phyloP scores from a whole-genome alignment of 768 basidiomycete species.

The Calocera viscosa region DNA sequence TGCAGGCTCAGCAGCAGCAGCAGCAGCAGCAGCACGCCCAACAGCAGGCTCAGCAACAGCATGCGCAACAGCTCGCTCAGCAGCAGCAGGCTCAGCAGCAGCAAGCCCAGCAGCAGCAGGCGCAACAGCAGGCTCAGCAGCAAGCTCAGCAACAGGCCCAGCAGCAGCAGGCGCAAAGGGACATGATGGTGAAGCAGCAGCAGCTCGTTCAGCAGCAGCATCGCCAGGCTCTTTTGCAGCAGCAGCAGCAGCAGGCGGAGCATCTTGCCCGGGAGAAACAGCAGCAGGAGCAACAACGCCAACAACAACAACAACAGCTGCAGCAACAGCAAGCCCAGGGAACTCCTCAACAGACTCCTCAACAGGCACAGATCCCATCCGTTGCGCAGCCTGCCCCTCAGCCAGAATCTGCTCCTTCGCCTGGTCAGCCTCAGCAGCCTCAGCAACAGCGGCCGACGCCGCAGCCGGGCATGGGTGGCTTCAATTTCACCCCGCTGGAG shows the following conservation, averaged over 20 bases:
- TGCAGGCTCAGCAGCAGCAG: neutral
- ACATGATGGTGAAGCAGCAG: neutral
- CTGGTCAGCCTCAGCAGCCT: neutral
- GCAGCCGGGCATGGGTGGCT: neutral
- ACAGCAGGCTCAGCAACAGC: neutral
- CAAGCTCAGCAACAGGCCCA: constrained; percentile 8
- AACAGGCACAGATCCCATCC: neutral
- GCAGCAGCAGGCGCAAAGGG: constrained; percentile 8
- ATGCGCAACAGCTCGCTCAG: neutral
- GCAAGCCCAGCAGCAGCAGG: neutral
- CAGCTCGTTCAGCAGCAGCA: constrained; percentile 10
- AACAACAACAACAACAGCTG: constrained; percentile 2
- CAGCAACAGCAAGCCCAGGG: neutral
- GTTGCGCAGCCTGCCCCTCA: constrained; percentile 3
- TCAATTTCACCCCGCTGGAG: neutral
- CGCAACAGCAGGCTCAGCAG: neutral
- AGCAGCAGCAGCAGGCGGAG: constrained; percentile 9
- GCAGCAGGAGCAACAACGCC: constrained; percentile 7
- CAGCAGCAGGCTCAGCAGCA: neutral
- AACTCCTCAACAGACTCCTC: neutral
- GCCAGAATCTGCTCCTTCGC: neutral
- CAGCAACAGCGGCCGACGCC: neutral
- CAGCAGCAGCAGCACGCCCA: neutral
- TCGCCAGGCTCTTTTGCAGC: neutral
- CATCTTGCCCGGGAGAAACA: neutral